A percentile compares a stretch with the other conserved stretches of the same genome.
These are phyloP conservation scores for Sinapis alba DNA, from an alignment of 441 rosid genomes.

Conservation along the genomic window DNA sequence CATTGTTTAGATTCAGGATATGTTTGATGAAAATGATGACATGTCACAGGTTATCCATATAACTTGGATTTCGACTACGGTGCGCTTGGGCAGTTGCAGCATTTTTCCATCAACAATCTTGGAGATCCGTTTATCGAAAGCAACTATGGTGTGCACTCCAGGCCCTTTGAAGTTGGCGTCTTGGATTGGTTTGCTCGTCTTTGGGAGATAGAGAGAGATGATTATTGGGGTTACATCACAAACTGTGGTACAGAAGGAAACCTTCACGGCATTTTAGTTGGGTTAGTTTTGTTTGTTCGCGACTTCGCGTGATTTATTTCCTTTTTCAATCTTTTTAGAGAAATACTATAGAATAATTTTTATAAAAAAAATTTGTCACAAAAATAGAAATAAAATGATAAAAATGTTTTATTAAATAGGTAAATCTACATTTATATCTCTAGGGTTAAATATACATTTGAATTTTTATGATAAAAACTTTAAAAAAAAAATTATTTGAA, in stretches of 20 bases:
- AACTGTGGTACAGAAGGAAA: slow-evolving; percentile 98
- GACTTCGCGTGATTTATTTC: not conserved
- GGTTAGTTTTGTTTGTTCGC: slow-evolving; percentile 38
- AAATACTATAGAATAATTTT: too few species aligned
- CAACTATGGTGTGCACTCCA: slow-evolving; percentile 95
- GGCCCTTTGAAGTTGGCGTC: slow-evolving; percentile 95
- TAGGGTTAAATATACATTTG: too few species aligned
- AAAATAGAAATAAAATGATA: too few species aligned
- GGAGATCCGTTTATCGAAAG: slow-evolving; percentile 97
- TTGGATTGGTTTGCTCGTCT: slow-evolving; percentile 97
- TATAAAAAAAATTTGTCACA: too few species aligned
- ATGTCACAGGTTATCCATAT: slow-evolving; percentile 74
- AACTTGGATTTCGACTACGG: not conserved
- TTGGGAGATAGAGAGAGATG: slow-evolving; percentile 90
- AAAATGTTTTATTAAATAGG: too few species aligned
- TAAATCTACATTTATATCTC: too few species aligned
- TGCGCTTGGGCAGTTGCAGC: slow-evolving; percentile 62
- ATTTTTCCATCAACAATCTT: slow-evolving; percentile 90
- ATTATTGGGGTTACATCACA: slow-evolving; percentile 97
- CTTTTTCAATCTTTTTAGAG: not conserved
- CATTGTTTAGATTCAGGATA: not conserved
- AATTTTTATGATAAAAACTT: too few species aligned
- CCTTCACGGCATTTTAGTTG: slow-evolving; percentile 92
- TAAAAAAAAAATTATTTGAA: too few species aligned
- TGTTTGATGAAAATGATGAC: not conserved